Conservation (phyloP, 1,284 basidiomycete genomes). For the Tilletia indica region DNA sequence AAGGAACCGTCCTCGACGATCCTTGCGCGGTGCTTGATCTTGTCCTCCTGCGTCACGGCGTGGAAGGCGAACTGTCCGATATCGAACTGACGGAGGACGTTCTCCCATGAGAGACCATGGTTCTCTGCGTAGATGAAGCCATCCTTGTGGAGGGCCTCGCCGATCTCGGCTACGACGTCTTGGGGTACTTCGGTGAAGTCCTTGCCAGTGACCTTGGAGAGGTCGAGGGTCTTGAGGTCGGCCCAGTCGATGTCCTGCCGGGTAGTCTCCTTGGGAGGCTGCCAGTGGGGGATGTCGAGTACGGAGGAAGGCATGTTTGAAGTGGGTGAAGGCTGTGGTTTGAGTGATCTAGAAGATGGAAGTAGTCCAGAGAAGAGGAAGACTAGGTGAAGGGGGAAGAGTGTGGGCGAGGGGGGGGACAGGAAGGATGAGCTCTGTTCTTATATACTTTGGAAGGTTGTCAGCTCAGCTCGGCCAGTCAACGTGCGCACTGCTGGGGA, state of each 20-base stretch:
- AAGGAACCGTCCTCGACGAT: conserved; percentile 47
- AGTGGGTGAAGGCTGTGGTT: not conserved
- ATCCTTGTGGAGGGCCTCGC: conserved; percentile 42
- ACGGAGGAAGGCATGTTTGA: conserved; percentile 16
- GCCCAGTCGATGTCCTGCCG: conserved; percentile 52
- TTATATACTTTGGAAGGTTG: not conserved
- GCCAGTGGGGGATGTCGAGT: conserved; percentile 43
- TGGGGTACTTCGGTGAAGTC: conserved; percentile 44
- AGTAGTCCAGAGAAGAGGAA: not conserved
- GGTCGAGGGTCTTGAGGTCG: conserved; percentile 49
- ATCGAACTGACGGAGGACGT: conserved; percentile 52
- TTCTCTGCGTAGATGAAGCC: conserved; percentile 55
- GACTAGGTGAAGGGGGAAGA: not conserved
- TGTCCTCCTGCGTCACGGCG: conserved; percentile 41
- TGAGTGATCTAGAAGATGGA: not conserved
- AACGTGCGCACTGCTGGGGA: conserved; percentile 8
- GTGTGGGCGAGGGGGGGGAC: not conserved
- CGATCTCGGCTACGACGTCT: conserved; percentile 40
- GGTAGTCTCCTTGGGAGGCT: conserved; percentile 39
- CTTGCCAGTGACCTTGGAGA: conserved; percentile 43
- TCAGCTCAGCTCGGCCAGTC: not conserved
- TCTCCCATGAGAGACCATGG: conserved; percentile 48
- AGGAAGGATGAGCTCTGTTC: not conserved
- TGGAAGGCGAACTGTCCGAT: conserved; percentile 54
- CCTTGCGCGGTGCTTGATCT: conserved; percentile 47